A percentile compares a stretch with the other conserved stretches of the same genome.
Evolutionary conservation across 371 early-diverging fungal species (phyloP).

Genomic region (Mucor velutinosus): DNA sequence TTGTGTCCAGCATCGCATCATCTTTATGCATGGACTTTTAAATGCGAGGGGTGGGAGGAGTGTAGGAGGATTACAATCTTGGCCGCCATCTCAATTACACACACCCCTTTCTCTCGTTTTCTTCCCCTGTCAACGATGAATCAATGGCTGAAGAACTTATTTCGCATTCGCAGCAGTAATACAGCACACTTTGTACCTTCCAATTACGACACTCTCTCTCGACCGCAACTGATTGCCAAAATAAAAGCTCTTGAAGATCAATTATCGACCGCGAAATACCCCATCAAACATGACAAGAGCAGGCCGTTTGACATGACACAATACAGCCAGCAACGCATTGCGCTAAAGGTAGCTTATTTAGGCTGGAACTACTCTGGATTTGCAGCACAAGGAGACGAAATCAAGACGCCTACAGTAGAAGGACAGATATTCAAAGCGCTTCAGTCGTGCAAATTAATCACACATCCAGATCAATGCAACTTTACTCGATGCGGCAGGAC

Average conservation of each 20-base stretch:
- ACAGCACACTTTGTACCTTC: neutral
- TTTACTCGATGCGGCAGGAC: slow-evolving; percentile 92
- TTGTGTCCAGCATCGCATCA: neutral
- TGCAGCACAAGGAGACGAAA: slow-evolving; percentile 65
- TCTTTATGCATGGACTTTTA: neutral
- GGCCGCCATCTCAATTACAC: neutral
- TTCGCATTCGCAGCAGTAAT: neutral
- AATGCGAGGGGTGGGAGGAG: neutral
- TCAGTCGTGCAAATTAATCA: slow-evolving; percentile 70
- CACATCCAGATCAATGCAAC: slow-evolving; percentile 54
- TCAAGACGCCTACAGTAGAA: slow-evolving; percentile 76
- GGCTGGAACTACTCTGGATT: slow-evolving; percentile 94
- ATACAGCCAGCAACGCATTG: slow-evolving; percentile 79
- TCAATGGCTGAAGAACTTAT: slow-evolving; percentile 1
- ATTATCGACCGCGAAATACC: neutral
- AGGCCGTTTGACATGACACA: slow-evolving; percentile 77
- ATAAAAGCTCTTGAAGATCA: slow-evolving; percentile 14
- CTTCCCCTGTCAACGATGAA: slow-evolving; percentile 1
- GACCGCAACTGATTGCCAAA: slow-evolving; percentile 10
- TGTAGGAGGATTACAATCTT: neutral
- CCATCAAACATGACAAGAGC: neutral
- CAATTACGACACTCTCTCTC: slow-evolving; percentile 8
- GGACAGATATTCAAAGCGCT: slow-evolving; percentile 82
- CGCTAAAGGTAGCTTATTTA: slow-evolving; percentile 88
- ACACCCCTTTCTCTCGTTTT: neutral